These are phyloP conservation scores for Ruellia speciosa DNA, from an alignment of 305 asterid genomes.

Conservation along the genomic window DNA sequence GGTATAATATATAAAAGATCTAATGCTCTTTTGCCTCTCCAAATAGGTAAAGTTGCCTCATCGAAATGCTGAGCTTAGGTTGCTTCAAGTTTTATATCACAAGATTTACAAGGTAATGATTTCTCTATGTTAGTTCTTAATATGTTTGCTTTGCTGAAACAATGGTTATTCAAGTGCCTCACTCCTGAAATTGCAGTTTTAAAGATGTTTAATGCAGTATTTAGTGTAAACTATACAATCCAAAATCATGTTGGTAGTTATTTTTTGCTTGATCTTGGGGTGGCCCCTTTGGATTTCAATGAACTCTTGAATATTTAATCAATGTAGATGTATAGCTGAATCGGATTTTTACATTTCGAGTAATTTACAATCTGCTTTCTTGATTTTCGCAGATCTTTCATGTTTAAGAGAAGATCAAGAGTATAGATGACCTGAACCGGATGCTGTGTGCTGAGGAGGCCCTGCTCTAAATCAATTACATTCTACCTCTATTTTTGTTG, in stretches of 20 bases:
- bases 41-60: constrained; percentile 79
- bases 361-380: constrained; percentile 15
- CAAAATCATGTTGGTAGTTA: no score
- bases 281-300: no score
- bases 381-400: constrained; percentile 50
- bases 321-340: no score
- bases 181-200: constrained; percentile 12
- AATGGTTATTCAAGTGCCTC: no score
- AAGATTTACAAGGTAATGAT: constrained; percentile 82
- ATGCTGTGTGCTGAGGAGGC: constrained; percentile 76
- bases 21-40: constrained; percentile 15
- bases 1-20: constrained; percentile 27
- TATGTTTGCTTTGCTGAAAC: background rate
- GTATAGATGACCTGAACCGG: constrained; percentile 72
- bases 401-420: constrained; percentile 54
- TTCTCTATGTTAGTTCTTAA: constrained; percentile 8
- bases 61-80: constrained; percentile 87
- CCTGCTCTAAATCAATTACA: constrained; percentile 10
- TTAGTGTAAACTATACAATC: no score
- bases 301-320: no score
- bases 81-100: constrained; percentile 96
- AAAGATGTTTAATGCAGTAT: no score
- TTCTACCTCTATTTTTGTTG: background rate
- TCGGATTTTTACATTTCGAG: no score
- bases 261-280: no score